These are phyloP conservation scores for Hansenula lynferdii DNA, from an alignment of 1,139 yeast species.

Conservation along the genomic window DNA sequence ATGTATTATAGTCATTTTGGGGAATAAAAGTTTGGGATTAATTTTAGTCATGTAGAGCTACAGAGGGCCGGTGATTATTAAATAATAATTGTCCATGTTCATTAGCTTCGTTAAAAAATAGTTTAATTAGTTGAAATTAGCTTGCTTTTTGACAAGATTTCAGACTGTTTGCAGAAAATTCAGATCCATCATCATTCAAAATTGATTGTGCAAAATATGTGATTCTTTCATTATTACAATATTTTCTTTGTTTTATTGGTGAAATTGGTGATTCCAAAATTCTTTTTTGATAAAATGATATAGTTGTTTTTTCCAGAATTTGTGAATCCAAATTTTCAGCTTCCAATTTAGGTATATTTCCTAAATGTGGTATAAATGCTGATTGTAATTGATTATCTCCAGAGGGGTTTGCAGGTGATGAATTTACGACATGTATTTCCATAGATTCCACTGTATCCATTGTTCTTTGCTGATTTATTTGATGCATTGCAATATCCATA, in stretches of 20 bases:
- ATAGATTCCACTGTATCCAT: no score
- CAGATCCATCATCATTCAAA: constrained; percentile 1
- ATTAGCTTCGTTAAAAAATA: no score
- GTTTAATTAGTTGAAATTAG: no score
- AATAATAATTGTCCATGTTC: neutral
- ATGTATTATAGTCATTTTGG: constrained; percentile 1
- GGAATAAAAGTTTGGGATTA: neutral
- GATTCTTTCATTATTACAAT: neutral
- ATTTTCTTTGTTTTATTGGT: neutral
- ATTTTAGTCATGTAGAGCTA: neutral
- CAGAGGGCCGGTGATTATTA: no score
- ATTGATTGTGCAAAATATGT: neutral
- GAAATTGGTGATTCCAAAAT: neutral
- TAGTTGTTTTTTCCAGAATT: neutral
- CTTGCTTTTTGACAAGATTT: neutral
- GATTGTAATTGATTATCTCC: neutral
- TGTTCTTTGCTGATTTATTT: neutral
- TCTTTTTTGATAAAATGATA: no score
- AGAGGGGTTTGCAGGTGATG: neutral
- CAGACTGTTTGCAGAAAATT: constrained; percentile 5
- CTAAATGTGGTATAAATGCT: neutral
- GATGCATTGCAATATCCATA: constrained; percentile 1
- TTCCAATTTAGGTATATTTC: neutral
- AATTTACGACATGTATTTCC: no score
- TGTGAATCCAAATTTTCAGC: neutral